These are phyloP conservation scores for Heliamphora pulchella DNA, from an alignment of 179 eudicot species.

Conservation along the genomic window DNA sequence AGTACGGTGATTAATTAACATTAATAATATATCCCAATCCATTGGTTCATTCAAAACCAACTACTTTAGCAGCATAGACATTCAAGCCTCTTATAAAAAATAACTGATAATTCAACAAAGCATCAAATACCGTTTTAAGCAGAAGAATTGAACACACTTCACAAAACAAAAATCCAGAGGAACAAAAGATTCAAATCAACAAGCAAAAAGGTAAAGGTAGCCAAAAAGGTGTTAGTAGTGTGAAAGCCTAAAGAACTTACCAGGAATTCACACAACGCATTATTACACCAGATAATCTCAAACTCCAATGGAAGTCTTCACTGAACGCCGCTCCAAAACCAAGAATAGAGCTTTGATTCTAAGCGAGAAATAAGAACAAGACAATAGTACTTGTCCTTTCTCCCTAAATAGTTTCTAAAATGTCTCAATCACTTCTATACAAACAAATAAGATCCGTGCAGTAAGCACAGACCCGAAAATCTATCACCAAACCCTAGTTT, in stretches of 20 bases:
- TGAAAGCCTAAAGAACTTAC: conserved; percentile 17
- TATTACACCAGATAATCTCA: conserved; percentile 11
- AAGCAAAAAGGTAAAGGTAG: background rate
- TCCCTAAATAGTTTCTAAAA: background rate
- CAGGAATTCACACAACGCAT: conserved; percentile 2
- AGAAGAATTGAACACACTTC: background rate
- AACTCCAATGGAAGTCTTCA: background rate
- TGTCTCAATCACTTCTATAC: background rate
- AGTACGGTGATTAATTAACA: background rate
- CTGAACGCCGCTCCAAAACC: conserved; percentile 4
- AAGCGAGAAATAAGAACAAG: background rate
- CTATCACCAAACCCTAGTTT: background rate
- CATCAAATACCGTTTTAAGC: background rate
- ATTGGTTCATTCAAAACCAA: background rate
- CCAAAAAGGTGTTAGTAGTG: background rate
- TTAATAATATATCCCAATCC: background rate
- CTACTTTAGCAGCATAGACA: background rate
- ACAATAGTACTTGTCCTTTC: background rate
- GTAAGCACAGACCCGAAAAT: background rate
- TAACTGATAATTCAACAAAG: background rate
- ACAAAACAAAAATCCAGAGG: background rate
- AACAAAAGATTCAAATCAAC: conserved; percentile 3
- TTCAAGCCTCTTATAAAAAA: background rate
- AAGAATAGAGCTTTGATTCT: conserved; percentile 5
- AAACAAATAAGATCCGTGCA: background rate